Base-by-base conservation (phyloP, 495 filamentous ascomycete genomes). In the Aspergillus homomorphus region DNA sequence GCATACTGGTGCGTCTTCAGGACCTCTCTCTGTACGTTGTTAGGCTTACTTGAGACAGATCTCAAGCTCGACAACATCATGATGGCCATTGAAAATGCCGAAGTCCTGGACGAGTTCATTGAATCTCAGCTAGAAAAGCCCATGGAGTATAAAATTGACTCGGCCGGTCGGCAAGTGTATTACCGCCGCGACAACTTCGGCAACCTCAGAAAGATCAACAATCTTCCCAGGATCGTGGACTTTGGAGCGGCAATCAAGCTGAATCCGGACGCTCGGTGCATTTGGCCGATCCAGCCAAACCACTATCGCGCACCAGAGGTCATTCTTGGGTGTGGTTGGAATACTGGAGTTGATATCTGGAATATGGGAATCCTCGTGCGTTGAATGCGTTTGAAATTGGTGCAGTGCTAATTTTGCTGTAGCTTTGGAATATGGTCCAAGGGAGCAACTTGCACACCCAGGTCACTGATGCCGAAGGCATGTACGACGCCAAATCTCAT, bases 221-320 rank as follows among this genome's bases (percentile, higher is more conserved):
- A 66, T 61, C 63, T 73, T 61, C 71, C 69, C 65, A 90, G 92
- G 77, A 89, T 96, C 64, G 90, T 89, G 71, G 90, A 96, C 76
- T 95, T 94, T 72, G 90, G 90, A 54, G 76, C 93, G 14, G 89
- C 90, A n/a, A 85, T 89, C 67, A 89, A 87, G 59, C 69, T 74
- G 49, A 53, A 74, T 53, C 65, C 66, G 64, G 63, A 69, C 20
- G 66, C 70, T 46, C 68, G 73, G 65, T 73, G 57, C 63, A 64
- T 73, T 56, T 72, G 67, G 65, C 76, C 73, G 51, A 77, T 80
- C 57, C 70, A 78, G 57, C 77, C 77, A 62, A 64, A 70, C 42
- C 64, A 76, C 61, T 81, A 81, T 68, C 69, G 72, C 24, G 75
- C 73, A 7, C 78, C 77, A 45, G 77, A 82, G 64, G 67, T 79